A percentile compares a stretch with the other conserved stretches of the same genome.
Evolutionary conservation across 805 yeast genomes (phyloP).

Genomic region (Candida odintsovae): DNA sequence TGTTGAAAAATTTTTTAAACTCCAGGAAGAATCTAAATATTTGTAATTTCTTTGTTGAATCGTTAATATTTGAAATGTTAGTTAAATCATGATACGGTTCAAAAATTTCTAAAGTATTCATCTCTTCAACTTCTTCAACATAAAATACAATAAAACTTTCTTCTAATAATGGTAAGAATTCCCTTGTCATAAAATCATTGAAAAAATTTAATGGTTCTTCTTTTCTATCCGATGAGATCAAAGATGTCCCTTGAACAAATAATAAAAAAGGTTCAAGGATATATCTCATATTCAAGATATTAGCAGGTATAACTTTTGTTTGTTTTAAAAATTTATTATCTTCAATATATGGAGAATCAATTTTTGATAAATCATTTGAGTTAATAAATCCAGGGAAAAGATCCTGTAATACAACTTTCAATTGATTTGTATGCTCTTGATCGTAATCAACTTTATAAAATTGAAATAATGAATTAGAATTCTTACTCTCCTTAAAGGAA

Average conservation of each 20-base stretch:
- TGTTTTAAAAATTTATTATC: constrained; percentile 54
- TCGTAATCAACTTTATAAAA: constrained; percentile 29
- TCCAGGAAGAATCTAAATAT: constrained; percentile 16
- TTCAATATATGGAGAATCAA: constrained; percentile 48
- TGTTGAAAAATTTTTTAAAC: constrained; percentile 18
- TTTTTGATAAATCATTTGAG: constrained; percentile 26
- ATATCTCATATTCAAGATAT: constrained; percentile 74
- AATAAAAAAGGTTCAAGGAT: constrained; percentile 67
- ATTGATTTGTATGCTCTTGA: constrained; percentile 32
- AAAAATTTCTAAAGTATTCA: constrained; percentile 31
- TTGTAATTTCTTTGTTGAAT: background rate
- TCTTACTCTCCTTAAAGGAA: constrained; percentile 25
- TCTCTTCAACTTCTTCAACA: constrained; percentile 36
- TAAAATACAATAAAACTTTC: constrained; percentile 49
- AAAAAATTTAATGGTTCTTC: constrained; percentile 44
- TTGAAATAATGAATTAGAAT: constrained; percentile 28
- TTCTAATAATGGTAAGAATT: constrained; percentile 61
- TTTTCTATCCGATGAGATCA: constrained; percentile 30
- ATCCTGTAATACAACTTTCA: constrained; percentile 44
- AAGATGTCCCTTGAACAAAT: constrained; percentile 55
- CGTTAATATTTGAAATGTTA: constrained; percentile 26
- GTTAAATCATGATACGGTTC: constrained; percentile 26
- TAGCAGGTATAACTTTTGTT: constrained; percentile 61
- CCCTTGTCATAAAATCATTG: constrained; percentile 53
- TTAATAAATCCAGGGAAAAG: constrained; percentile 66